Base-by-base conservation (phyloP, 192 early-diverging fungal species). In the Spizellomyces punctatus region DNA sequence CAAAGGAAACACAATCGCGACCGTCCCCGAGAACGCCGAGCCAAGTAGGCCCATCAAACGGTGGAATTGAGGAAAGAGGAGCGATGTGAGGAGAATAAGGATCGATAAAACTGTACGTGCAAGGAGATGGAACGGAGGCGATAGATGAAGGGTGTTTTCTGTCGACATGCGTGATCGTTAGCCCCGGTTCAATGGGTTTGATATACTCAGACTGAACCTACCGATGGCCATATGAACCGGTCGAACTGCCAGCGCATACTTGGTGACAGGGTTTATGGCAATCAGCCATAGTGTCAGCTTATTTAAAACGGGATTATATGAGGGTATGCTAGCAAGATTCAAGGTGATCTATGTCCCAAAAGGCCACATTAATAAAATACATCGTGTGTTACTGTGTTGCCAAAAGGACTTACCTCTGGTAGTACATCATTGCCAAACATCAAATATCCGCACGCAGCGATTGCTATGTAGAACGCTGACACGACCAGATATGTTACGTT, bases 181-280 rank as follows among this genome's bases (percentile, higher is more conserved):
- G 50, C 50, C 27, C 27, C 27, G 27, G 17, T 54, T 19, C 1
- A 54, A 12, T 54, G 17, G 2, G 4, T 12, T 12, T 54, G 17
- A 54, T 4, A 2, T 12, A 54, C 50, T 27, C 14, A 17, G 42
- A 61, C 59, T 10, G 16, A 61, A 61, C 59, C 36, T 41, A 61
- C 59, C 71, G 8, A 72, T 22, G 19, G 55, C n/a, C 22, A 50
- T 14, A 56, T 80, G 82, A n/a, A 92, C 79, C 17, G 90, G 90
- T 9, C 83, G 88, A 58, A 90, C 55, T 54, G 79, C 83, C 16
- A 92, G 70, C 12, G 88, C 87, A 67, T 89, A 92, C 67, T 92
- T 92, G 22, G 91, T 88, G 58, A 90, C 58, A 7, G 91, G 90
- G 42, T 90, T 92, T 27, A 91, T 66, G 6, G 86, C 88, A 43